phyloP scores from a whole-genome alignment of 2,329 filamentous ascomycete genomes.

The Sporothrix phasma region DNA sequence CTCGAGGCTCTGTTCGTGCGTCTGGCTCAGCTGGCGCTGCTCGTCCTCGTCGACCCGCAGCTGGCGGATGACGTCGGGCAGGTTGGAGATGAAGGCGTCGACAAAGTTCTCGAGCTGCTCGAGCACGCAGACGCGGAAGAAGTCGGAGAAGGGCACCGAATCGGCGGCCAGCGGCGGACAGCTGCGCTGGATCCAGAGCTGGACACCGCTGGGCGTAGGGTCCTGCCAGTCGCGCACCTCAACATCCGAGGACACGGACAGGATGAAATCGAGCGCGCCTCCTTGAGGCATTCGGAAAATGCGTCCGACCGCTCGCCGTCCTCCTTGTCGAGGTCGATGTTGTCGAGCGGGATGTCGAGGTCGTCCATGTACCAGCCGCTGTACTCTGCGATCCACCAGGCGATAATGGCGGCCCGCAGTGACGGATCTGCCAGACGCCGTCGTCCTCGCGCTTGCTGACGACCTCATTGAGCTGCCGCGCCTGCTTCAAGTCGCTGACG shows the following conservation, averaged over 20 bases:
- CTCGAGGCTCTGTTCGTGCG: constrained; percentile 58
- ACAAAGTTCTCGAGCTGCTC: constrained; percentile 77
- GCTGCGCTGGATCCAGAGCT: constrained; percentile 74
- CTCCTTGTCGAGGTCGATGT: constrained; percentile 58
- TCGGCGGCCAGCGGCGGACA: constrained; percentile 60
- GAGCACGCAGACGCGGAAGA: constrained; percentile 65
- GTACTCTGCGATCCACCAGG: constrained; percentile 90
- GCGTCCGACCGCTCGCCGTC: constrained; percentile 59
- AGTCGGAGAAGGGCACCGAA: constrained; percentile 55
- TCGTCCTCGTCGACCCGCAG: constrained; percentile 85
- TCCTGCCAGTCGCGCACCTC: constrained; percentile 79
- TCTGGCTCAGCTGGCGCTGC: constrained; percentile 59
- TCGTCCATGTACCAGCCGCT: constrained; percentile 79
- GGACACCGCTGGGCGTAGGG: constrained; percentile 70
- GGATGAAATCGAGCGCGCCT: constrained; percentile 84
- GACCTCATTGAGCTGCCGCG: constrained; percentile 57
- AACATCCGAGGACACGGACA: constrained; percentile 74
- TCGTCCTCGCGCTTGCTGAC: constrained; percentile 59
- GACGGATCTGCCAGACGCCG: constrained; percentile 61
- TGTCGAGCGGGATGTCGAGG: constrained; percentile 47
- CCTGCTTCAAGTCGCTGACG: constrained; percentile 55
- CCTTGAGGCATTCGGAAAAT: constrained; percentile 69
- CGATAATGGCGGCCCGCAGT: constrained; percentile 66
- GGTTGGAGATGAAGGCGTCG: constrained; percentile 88
- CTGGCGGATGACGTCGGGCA: constrained; percentile 82